These are phyloP conservation scores for Adansonia digitata DNA, from an alignment of 345 rosid species.

Conservation along the genomic window DNA sequence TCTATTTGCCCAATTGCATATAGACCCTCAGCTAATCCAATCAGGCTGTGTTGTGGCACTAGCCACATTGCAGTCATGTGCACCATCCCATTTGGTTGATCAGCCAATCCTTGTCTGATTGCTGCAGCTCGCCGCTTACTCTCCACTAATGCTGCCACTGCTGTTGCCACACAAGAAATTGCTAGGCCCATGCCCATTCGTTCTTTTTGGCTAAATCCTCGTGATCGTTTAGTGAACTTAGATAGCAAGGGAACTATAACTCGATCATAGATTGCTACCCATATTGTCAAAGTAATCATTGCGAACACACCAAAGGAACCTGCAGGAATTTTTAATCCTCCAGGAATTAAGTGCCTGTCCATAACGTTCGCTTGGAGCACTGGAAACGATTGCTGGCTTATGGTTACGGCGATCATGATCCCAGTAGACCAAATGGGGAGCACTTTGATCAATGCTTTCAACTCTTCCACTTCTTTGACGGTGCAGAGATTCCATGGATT, in stretches of 20 bases:
- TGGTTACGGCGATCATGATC: conserved; percentile 33
- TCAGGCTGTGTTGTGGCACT: conserved; percentile 35
- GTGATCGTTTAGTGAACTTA: conserved; percentile 21
- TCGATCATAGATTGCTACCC: conserved; percentile 46
- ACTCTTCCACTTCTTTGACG: conserved; percentile 49
- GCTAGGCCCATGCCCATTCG: conserved; percentile 44
- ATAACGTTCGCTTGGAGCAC: conserved; percentile 39
- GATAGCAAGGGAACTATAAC: conserved; percentile 31
- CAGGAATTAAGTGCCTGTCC: conserved; percentile 37
- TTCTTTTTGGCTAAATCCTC: conserved; percentile 34
- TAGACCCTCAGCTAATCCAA: conserved; percentile 43
- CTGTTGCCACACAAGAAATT: conserved; percentile 32
- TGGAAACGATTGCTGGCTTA: conserved; percentile 44
- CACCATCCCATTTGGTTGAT: conserved; percentile 9
- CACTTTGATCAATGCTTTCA: conserved; percentile 46
- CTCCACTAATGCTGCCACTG: conserved; percentile 37
- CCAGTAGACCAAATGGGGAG: conserved; percentile 51
- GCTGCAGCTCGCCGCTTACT: conserved; percentile 29
- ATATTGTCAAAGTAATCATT: conserved; percentile 30
- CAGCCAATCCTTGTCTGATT: conserved; percentile 18
- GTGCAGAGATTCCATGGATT: conserved; percentile 48
- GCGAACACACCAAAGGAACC: conserved; percentile 36
- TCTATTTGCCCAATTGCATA: conserved; percentile 50
- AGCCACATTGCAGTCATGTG: conserved; percentile 46
- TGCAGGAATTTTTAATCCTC: conserved; percentile 28